These are phyloP conservation scores for Vigna mungo DNA, from an alignment of 306 rosid genomes.

Conservation along the genomic window DNA sequence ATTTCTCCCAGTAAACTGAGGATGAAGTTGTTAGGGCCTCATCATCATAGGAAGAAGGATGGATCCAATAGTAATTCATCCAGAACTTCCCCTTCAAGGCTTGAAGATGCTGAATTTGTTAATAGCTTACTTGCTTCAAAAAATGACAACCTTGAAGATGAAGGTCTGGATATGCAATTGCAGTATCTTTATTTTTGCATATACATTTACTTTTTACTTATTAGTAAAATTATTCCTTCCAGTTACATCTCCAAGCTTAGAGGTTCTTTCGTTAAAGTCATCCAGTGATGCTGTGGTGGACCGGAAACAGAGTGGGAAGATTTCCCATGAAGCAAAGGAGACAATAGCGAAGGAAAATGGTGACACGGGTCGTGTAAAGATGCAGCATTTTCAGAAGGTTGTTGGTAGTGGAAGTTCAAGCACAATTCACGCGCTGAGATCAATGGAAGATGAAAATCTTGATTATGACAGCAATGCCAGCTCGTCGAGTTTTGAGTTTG, in stretches of 20 bases:
- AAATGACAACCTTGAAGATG: constrained; percentile 64
- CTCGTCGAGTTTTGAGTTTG: constrained; percentile 98
- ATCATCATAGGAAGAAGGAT: constrained; percentile 68
- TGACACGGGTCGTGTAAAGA: constrained; percentile 45
- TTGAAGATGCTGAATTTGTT: constrained; percentile 75
- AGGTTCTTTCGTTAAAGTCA: constrained; percentile 52
- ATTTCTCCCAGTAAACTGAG: constrained; percentile 95
- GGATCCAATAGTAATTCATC: constrained; percentile 92
- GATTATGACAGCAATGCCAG: constrained; percentile 98
- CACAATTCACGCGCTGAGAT: constrained; percentile 65
- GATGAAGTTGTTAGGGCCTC: constrained; percentile 92
- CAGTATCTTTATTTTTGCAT: constrained; percentile 15
- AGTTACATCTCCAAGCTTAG: constrained; percentile 73
- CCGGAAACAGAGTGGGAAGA: constrained; percentile 37
- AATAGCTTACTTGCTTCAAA: constrained; percentile 67
- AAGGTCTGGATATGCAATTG: constrained; percentile 59
- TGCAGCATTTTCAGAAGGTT: constrained; percentile 59
- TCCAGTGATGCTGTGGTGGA: constrained; percentile 43
- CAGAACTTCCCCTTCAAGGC: constrained; percentile 90
- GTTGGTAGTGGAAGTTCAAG: constrained; percentile 68
- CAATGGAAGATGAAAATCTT: constrained; percentile 78
- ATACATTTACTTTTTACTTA: background rate
- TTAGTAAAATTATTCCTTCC: constrained; percentile 32
- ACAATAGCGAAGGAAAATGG: constrained; percentile 56
- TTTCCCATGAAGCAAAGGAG: constrained; percentile 55